phyloP scores from a whole-genome alignment of 73 alveolate species.

The Tetrahymena malaccensis region DNA sequence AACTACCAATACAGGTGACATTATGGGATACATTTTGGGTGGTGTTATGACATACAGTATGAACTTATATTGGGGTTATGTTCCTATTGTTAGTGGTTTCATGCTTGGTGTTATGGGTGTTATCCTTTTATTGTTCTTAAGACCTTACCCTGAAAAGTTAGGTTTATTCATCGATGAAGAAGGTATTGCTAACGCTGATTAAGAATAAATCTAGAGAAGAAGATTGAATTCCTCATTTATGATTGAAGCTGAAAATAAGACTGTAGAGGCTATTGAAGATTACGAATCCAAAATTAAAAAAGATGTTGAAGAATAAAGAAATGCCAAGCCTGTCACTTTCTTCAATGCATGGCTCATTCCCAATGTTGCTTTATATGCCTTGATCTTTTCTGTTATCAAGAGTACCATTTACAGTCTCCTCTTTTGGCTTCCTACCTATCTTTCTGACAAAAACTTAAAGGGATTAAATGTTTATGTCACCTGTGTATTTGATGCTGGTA shows the following conservation, averaged over 20 bases:
- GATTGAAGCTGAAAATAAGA: neutral
- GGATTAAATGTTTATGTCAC: neutral
- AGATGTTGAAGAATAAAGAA: neutral
- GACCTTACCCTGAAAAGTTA: neutral
- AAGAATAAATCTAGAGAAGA: neutral
- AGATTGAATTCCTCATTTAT: neutral
- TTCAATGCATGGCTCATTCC: neutral
- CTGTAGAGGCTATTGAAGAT: neutral
- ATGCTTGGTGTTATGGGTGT: neutral
- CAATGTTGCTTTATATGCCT: neutral
- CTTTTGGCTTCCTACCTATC: neutral
- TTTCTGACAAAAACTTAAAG: neutral
- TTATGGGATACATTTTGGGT: slow-evolving; percentile 15
- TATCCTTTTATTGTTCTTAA: neutral
- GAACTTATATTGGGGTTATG: neutral
- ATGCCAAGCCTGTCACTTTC: neutral
- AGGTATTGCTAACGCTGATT: neutral
- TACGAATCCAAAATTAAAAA: neutral
- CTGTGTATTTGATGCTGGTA: neutral
- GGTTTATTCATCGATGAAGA: neutral
- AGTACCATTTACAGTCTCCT: neutral
- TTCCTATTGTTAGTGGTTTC: neutral
- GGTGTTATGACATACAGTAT: neutral
- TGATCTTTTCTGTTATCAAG: neutral
- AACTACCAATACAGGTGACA: slow-evolving; percentile 17